These are phyloP conservation scores for Solanum pimpinellifolium DNA, from an alignment of 257 asterid species.

Conservation along the genomic window DNA sequence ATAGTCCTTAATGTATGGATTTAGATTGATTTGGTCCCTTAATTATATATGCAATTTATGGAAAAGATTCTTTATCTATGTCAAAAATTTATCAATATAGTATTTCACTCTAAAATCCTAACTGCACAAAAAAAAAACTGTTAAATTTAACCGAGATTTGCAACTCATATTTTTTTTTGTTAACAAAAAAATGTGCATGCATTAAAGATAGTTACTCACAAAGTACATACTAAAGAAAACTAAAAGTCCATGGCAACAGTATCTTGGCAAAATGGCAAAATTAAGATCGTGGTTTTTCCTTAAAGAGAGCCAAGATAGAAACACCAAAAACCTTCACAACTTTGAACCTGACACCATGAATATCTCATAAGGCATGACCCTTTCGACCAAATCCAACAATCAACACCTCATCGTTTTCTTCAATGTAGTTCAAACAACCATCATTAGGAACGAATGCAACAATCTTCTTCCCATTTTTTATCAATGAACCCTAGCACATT, in stretches of 20 bases:
- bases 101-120: no score
- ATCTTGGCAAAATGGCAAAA: not conserved
- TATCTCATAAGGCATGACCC: constrained; percentile 8
- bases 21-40: no score
- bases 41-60: no score
- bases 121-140: no score
- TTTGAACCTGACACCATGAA: constrained; percentile 9
- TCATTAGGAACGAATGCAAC: constrained; percentile 11
- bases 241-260: not conserved
- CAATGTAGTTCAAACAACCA: constrained; percentile 14
- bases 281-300: constrained; percentile 12
- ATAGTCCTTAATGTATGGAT: no score
- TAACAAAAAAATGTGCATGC: not conserved
- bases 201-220: not conserved
- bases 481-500: constrained; percentile 18
- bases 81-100: no score
- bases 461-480: constrained; percentile 10
- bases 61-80: no score
- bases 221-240: not conserved
- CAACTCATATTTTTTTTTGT: no score
- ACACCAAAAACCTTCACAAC: constrained; percentile 13
- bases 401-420: constrained; percentile 9
- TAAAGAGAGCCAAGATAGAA: constrained; percentile 7
- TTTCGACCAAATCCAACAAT: constrained; percentile 5
- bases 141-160: no score